phyloP scores from a whole-genome alignment of 768 basidiomycete genomes.

The Baorangia bicolor region DNA sequence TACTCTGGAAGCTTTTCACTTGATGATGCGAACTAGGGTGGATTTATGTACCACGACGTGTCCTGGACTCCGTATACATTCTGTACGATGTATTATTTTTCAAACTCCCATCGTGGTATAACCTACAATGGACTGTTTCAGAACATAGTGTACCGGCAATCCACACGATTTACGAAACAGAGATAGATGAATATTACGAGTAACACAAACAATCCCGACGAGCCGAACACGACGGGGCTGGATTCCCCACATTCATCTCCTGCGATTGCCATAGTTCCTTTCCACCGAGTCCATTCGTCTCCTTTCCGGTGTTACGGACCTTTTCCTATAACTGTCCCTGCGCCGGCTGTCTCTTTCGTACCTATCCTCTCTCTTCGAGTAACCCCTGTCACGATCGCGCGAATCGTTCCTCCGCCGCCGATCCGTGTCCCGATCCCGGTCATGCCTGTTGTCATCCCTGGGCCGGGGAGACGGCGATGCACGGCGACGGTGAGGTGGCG shows the following conservation, averaged over 20 bases:
- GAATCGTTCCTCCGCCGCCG: constrained; percentile 28
- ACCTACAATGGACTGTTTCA: not conserved
- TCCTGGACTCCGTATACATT: not conserved
- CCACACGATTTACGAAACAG: not conserved
- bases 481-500: constrained; percentile 24
- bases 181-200: constrained; percentile 1
- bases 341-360: constrained; percentile 23
- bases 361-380: constrained; percentile 20
- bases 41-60: not conserved
- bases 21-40: not conserved
- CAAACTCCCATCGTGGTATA: not conserved
- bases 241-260: constrained; percentile 13
- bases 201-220: not conserved
- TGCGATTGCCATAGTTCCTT: constrained; percentile 19
- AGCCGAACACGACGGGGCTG: not conserved
- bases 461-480: constrained; percentile 24
- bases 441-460: constrained; percentile 20
- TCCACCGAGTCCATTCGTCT: constrained; percentile 24
- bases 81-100: constrained; percentile 7
- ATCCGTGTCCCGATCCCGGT: constrained; percentile 25
- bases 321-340: constrained; percentile 17
- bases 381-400: constrained; percentile 21
- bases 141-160: not conserved
- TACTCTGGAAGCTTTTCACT: constrained; percentile 28
- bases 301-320: constrained; percentile 29